Evolutionary conservation across 768 basidiomycete species (phyloP).

Genomic region (Ramaria rubella): DNA sequence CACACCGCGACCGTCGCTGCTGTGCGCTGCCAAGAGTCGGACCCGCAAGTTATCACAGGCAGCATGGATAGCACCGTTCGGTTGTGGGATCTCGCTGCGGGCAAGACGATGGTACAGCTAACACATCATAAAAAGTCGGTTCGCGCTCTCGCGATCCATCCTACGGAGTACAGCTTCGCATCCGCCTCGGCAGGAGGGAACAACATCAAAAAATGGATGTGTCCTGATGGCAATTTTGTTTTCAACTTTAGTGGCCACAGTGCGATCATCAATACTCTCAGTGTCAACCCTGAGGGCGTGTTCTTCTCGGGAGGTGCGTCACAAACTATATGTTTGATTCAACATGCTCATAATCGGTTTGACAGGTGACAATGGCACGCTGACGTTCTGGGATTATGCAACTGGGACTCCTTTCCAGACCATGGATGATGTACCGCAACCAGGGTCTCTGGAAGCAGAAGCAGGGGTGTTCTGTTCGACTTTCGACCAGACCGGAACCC

Average conservation of each 20-base stretch:
- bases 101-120: conserved; percentile 91
- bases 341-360: not conserved
- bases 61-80: conserved; percentile 97
- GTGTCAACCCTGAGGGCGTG: conserved; percentile 92
- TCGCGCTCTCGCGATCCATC: conserved; percentile 88
- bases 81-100: conserved; percentile 96
- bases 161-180: conserved; percentile 94
- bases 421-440: conserved; percentile 89
- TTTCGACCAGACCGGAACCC: conserved; percentile 92
- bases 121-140: conserved; percentile 99
- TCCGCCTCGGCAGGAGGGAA: conserved; percentile 96
- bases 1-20: conserved; percentile 95
- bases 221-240: conserved; percentile 92
- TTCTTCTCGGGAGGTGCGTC: conserved; percentile 90
- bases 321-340: not conserved
- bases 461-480: conserved; percentile 95
- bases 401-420: conserved; percentile 95
- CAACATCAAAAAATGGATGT: conserved; percentile 99
- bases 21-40: conserved; percentile 93
- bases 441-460: conserved; percentile 97
- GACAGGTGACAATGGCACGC: conserved; percentile 83
- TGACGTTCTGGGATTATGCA: conserved; percentile 92
- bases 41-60: conserved; percentile 96
- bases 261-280: conserved; percentile 93
- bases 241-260: conserved; percentile 96